A percentile compares a stretch with the other conserved stretches of the same genome.
phyloP scores from a whole-genome alignment of 495 filamentous ascomycete species.

The Opeltia flavorubescens region DNA sequence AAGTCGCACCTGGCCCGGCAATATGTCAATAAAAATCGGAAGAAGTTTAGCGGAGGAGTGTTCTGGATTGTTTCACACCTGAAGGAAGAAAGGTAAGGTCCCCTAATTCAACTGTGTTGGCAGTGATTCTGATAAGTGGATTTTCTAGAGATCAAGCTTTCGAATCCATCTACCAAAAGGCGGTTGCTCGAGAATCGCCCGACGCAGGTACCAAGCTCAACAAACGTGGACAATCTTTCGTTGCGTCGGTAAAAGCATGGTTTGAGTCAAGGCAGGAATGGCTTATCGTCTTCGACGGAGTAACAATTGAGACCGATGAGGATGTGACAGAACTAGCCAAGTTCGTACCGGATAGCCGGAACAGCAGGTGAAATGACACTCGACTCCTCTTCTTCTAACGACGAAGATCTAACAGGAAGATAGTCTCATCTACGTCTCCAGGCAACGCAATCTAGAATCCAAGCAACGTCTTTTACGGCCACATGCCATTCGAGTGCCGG shows the following conservation, averaged over 20 bases:
- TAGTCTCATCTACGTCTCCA: conserved; percentile 65
- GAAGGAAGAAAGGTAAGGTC: conserved; percentile 36
- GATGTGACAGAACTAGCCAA: conserved; percentile 43
- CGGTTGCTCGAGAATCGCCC: conserved; percentile 30
- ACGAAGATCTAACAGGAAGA: not conserved
- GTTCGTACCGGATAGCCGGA: conserved; percentile 55
- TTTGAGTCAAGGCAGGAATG: conserved; percentile 55
- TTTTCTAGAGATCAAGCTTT: conserved; percentile 36
- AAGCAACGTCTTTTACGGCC: conserved; percentile 61
- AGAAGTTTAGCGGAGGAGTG: conserved; percentile 57
- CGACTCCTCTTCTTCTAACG: too few species aligned
- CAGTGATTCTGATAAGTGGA: not conserved
- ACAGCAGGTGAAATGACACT: conserved; percentile 24
- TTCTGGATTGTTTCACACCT: conserved; percentile 71
- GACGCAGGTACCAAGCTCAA: conserved; percentile 13
- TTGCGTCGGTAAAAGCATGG: conserved; percentile 52
- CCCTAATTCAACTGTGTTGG: not conserved
- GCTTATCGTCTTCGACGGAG: conserved; percentile 64
- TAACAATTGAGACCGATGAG: conserved; percentile 47
- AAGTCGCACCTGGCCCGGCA: conserved; percentile 74
- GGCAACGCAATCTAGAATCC: conserved; percentile 49
- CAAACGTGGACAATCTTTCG: conserved; percentile 23
- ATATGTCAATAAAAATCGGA: conserved; percentile 57
- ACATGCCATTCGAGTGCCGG: conserved; percentile 49
- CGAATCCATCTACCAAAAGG: conserved; percentile 55